Evolutionary conservation across 345 rosid genomes (phyloP), one percentile per base, ranked within the genome.

Genomic region (Euclidium syriacum): DNA sequence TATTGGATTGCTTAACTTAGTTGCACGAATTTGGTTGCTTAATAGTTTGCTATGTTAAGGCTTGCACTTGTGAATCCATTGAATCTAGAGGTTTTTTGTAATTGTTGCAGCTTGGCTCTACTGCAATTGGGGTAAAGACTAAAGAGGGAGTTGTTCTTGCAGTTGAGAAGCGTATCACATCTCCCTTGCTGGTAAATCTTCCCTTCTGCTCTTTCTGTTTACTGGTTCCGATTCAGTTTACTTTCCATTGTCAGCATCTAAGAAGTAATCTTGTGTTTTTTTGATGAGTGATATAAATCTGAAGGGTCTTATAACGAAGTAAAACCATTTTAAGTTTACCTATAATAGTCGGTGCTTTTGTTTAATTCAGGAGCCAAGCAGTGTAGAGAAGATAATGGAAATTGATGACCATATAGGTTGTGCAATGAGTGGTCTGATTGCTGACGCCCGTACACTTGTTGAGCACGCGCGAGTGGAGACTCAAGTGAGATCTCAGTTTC

Each of bases 401-500:
- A 90, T 90, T 58, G 95, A 90, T 72, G 82, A 80, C 42, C 96
- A 88, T 68, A 87, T 91, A 43, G 98, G 98, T 41, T 91, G 95
- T 82, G 98, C 98, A 29, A 91, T 91, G 98, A 91, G 98, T 68
- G 98, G 96, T 36, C 66, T 91, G 70, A 91, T 91, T 79, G 98
- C 96, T 22, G 98, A 91, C 25, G 98, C 98, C 0, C 87, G 91
- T 29, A 91, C 98, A 0, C 94, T 90, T 55, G 97, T 90, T 76
- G 96, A 87, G 68, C 97, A 91, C 80, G 96, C 96, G 47, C 87
- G 96, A 30, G 94, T 91, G 55, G 96, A 91, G 64, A 91, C 96
- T 81, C 98, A 91, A 79, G 97, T 90, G 72, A 32, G 46, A 11
- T 50, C 39, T 35, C 48, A 40, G 5, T 7, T 53, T 56, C 52